Percentiles rank a stretch among this genome's conserved stretches.
These are phyloP conservation scores for Funneliformis mosseae DNA, from an alignment of 192 early-diverging fungal genomes.

Conservation along the genomic window DNA sequence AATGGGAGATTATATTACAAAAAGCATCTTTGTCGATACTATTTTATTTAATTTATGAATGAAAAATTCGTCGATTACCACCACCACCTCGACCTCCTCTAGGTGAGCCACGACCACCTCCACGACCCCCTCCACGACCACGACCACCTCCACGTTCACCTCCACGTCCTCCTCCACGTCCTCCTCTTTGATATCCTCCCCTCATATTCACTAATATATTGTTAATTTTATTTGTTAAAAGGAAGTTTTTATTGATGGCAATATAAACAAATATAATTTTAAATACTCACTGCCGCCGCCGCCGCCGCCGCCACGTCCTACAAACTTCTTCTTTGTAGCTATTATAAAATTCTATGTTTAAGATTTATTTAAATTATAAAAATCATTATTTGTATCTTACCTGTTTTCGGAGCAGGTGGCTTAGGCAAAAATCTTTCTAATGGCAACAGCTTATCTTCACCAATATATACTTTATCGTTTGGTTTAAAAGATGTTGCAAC, in stretches of 20 bases:
- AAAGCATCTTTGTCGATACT: no score
- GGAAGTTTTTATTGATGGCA: not conserved
- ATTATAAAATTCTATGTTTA: not conserved
- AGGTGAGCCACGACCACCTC: no score
- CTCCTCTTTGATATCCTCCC: not conserved
- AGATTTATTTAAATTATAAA: not conserved
- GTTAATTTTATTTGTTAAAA: not conserved
- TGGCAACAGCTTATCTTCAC: conserved; percentile 90
- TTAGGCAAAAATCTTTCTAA: conserved; percentile 97
- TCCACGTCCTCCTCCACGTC: not conserved
- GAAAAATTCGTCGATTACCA: no score
- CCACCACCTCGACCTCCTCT: no score
- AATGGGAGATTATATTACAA: no score
- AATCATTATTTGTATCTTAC: conserved; percentile 41
- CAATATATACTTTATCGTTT: conserved; percentile 93
- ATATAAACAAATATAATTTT: not conserved
- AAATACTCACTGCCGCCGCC: not conserved
- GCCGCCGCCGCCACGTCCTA: not conserved
- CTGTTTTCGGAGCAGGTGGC: conserved; percentile 70
- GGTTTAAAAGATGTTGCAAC: conserved; percentile 89
- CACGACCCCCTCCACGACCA: not conserved
- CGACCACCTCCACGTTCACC: not conserved
- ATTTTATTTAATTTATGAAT: no score
- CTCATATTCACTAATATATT: not conserved
- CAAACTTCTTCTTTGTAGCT: not conserved